Conservation (phyloP, 1,284 basidiomycete species). For the Ganoderma lingzhi region DNA sequence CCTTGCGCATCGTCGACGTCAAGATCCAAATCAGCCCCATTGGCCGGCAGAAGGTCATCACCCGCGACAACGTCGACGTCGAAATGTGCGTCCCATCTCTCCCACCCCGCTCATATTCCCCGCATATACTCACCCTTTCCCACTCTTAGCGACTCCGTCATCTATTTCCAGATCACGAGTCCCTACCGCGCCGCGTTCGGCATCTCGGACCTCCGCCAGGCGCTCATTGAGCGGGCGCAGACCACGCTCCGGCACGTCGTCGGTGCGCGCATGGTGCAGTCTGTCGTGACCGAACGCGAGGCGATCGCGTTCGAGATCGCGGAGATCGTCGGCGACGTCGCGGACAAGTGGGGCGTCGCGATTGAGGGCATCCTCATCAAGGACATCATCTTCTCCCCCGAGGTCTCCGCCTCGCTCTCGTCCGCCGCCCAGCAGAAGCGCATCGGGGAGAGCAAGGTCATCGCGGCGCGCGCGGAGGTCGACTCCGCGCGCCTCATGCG, state of each 20-base stretch:
- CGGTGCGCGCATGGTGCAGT: slow-evolving; percentile 87
- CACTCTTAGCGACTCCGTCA: slow-evolving; percentile 78
- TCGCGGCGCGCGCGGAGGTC: slow-evolving; percentile 95
- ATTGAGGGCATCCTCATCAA: slow-evolving; percentile 96
- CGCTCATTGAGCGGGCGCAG: slow-evolving; percentile 93
- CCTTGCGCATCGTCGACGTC: slow-evolving; percentile 87
- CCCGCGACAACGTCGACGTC: slow-evolving; percentile 90
- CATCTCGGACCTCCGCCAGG: slow-evolving; percentile 87
- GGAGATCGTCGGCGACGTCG: slow-evolving; percentile 89
- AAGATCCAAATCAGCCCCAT: slow-evolving; percentile 93
- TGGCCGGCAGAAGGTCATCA: slow-evolving; percentile 86
- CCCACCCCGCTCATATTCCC: background rate
- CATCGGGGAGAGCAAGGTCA: slow-evolving; percentile 95
- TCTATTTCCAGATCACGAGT: slow-evolving; percentile 89
- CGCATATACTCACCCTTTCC: slow-evolving; percentile 19
- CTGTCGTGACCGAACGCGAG: slow-evolving; percentile 92
- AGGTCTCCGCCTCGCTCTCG: slow-evolving; percentile 92
- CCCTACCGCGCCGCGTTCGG: slow-evolving; percentile 94
- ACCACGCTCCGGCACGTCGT: slow-evolving; percentile 96
- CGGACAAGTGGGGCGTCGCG: slow-evolving; percentile 93
- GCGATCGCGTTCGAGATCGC: slow-evolving; percentile 96
- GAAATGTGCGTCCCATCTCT: slow-evolving; percentile 64
- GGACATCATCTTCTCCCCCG: slow-evolving; percentile 92
- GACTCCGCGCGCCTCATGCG: slow-evolving; percentile 95
- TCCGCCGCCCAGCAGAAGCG: slow-evolving; percentile 95